These are phyloP conservation scores for Penicillium ochrochloron DNA, from an alignment of 495 filamentous ascomycete genomes.

Conservation along the genomic window DNA sequence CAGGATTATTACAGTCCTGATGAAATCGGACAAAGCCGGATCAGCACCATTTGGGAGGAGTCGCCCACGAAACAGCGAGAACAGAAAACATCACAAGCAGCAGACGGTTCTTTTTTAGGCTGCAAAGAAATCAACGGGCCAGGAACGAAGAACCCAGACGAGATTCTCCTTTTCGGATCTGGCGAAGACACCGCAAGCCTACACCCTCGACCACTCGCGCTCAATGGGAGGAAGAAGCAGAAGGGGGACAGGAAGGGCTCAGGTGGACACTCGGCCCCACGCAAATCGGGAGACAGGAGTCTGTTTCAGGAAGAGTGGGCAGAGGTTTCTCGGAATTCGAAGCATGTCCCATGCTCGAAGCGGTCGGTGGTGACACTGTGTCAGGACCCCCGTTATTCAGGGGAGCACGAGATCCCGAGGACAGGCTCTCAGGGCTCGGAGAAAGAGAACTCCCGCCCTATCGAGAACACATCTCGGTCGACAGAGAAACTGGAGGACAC, in stretches of 20 bases:
- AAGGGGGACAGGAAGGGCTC: constrained; percentile 28
- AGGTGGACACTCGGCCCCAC: constrained; percentile 17
- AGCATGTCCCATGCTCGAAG: constrained; percentile 49
- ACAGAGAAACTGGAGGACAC: constrained; percentile 25
- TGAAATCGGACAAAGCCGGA: constrained; percentile 46
- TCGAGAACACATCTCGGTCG: constrained; percentile 16
- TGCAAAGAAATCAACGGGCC: constrained; percentile 50
- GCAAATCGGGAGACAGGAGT: constrained; percentile 24
- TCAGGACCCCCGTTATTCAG: constrained; percentile 34
- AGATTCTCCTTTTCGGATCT: constrained; percentile 45
- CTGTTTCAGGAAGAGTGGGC: constrained; percentile 38
- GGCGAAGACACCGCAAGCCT: constrained; percentile 33
- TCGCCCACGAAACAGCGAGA: constrained; percentile 34
- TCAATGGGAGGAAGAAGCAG: constrained; percentile 32
- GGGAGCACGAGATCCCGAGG: constrained; percentile 26
- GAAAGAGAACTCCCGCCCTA: constrained; percentile 37
- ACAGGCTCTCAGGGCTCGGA: constrained; percentile 24
- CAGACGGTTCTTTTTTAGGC: constrained; percentile 53
- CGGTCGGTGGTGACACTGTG: constrained; percentile 38
- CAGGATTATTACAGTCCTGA: constrained; percentile 48
- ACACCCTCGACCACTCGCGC: constrained; percentile 31
- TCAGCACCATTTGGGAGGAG: constrained; percentile 48
- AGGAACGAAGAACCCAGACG: constrained; percentile 46
- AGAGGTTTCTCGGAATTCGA: constrained; percentile 50
- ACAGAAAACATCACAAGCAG: constrained; percentile 26